A percentile compares a stretch with the other conserved stretches of the same genome.
phyloP scores from a whole-genome alignment of 768 basidiomycete species.

The Agrocybe pediades region DNA sequence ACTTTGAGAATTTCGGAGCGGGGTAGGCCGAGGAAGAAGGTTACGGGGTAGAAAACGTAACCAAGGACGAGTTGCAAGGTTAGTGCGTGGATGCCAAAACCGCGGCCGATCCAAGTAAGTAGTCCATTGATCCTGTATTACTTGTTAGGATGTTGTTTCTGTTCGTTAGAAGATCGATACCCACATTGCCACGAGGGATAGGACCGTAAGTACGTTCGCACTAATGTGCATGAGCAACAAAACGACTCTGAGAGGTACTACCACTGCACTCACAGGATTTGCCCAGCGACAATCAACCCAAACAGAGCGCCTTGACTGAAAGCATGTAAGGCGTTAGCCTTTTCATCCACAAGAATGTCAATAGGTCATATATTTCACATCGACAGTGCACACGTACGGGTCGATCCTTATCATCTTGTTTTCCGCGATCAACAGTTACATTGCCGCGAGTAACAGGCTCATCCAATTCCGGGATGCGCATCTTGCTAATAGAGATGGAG shows the following conservation, averaged over 20 bases:
- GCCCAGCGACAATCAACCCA: conserved; percentile 83
- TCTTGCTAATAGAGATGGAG: conserved; percentile 87
- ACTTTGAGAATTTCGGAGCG: conserved; percentile 78
- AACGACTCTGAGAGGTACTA: neutral
- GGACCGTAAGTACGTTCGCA: conserved; percentile 81
- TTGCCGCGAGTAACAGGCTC: conserved; percentile 84
- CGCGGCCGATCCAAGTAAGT: conserved; percentile 85
- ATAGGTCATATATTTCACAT: conserved; percentile 1
- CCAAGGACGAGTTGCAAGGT: conserved; percentile 84
- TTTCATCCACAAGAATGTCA: neutral
- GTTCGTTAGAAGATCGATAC: conserved; percentile 15
- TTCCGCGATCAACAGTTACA: conserved; percentile 79
- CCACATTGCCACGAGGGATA: conserved; percentile 72
- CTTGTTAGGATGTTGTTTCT: neutral
- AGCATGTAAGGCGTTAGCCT: conserved; percentile 86
- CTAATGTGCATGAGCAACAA: conserved; percentile 31
- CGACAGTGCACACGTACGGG: conserved; percentile 41
- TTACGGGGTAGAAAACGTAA: conserved; percentile 86
- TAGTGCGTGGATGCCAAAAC: conserved; percentile 78
- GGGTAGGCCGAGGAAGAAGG: conserved; percentile 82
- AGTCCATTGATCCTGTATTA: conserved; percentile 69
- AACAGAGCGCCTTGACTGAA: conserved; percentile 85
- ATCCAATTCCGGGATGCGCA: conserved; percentile 80
- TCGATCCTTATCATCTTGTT: conserved; percentile 43
- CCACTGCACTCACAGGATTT: conserved; percentile 63